Evolutionary conservation across 768 basidiomycete species (phyloP), one percentile per base, ranked within the genome.

Genomic region (Suillus brevipes): DNA sequence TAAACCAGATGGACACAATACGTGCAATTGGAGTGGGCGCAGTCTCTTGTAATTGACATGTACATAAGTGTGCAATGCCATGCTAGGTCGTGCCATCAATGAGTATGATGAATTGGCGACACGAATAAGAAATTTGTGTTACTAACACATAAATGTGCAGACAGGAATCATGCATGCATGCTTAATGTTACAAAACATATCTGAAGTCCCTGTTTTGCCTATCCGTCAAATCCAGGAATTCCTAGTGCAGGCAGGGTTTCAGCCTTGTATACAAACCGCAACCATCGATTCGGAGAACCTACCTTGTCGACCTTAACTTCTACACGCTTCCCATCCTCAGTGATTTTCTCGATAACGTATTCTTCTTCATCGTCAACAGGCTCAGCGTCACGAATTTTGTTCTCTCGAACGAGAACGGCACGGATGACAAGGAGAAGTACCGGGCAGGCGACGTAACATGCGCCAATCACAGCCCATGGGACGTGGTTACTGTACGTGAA

Each of bases 171-270:
- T 5, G 20, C 20, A 34, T 5, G 20, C 31, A 20, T 55, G 34
- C 6, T 55, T 55, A n/a, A 23, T 42, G 18, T 68, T 75, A 90
- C 64, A 90, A 75, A 34, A 90, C 87, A 70, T 91, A 91, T 77
- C 90, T 80, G 75, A 89, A 91, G 61, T 90, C 88, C 12, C 85
- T 81, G 68, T 91, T 91, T 72, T 91, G 87, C 37, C 76, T 79
- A 71, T 92, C 90, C 1, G 90, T 92, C 69, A 91, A 75, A 71
- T 92, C 90, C 77, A 90, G 73, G 72, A 85, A 89, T 81, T 85
- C 89, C 88, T 91, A 61, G 45, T 16, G 42, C 14, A 38, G 16
- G 2, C 16, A 59, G 34, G 25, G 16, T 20, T 28, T 56, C 14
- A 59, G 36, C 14, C 2, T 14, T 18, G 36, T 42, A 20, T 14